Percentiles rank a stretch among this genome's conserved stretches.
Evolutionary conservation across 139 green algal species (phyloP).

Genomic region (Nannochloris sp.): DNA sequence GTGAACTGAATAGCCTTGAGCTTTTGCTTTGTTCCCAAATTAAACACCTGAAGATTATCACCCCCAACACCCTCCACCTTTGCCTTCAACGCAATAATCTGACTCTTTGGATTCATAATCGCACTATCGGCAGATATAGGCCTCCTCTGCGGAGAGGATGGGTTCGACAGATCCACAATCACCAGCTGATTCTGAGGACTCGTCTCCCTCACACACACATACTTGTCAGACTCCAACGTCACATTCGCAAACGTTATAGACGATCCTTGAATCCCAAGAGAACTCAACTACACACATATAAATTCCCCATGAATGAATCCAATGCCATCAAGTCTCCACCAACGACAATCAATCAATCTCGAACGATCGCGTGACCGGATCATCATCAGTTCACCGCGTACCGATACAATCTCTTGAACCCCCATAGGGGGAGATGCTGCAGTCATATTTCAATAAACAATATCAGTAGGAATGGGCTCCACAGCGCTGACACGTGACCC

Average conservation of each 20-base stretch:
- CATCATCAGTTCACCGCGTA: slow-evolving; percentile 7
- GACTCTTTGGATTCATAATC: slow-evolving; percentile 87
- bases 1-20: slow-evolving; percentile 91
- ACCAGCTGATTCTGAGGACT: slow-evolving; percentile 44
- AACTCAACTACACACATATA: slow-evolving; percentile 66
- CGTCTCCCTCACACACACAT: slow-evolving; percentile 92
- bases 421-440: slow-evolving; percentile 10
- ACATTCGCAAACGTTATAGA: slow-evolving; percentile 97
- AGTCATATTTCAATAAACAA: not conserved
- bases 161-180: slow-evolving; percentile 86
- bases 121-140: slow-evolving; percentile 95
- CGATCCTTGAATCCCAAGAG: slow-evolving; percentile 74
- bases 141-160: slow-evolving; percentile 63
- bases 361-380: too few relatives aligned
- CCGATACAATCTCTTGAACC: slow-evolving; percentile 21
- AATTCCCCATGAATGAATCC: too few relatives aligned
- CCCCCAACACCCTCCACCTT: slow-evolving; percentile 41
- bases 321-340: too few relatives aligned
- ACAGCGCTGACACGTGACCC: slow-evolving; percentile 4
- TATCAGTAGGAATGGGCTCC: not conserved
- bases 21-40: slow-evolving; percentile 97
- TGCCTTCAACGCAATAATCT: slow-evolving; percentile 93
- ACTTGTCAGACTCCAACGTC: slow-evolving; percentile 96
- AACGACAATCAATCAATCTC: too few relatives aligned
- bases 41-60: slow-evolving; percentile 96